These are phyloP conservation scores for Fragaria ananassa DNA, from an alignment of 306 rosid genomes.

Conservation along the genomic window DNA sequence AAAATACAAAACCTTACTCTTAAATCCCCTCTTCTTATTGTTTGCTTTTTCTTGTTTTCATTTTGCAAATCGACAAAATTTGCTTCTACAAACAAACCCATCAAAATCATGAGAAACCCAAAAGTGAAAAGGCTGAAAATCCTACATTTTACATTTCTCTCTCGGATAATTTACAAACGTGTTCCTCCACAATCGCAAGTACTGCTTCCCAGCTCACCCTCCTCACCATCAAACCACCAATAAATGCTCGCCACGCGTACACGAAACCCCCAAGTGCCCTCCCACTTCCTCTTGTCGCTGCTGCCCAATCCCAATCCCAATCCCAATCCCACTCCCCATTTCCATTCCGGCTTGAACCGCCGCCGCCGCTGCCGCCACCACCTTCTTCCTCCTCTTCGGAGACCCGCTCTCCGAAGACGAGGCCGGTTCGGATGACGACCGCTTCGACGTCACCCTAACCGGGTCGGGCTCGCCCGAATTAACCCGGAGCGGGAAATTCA, in stretches of 20 bases:
- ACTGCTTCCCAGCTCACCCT: not conserved
- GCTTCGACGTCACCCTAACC: constrained; percentile 60
- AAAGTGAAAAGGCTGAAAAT: constrained; percentile 1
- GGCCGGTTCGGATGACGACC: constrained; percentile 47
- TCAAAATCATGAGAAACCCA: not conserved
- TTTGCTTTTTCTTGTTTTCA: not conserved
- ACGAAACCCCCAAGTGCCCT: constrained; percentile 11
- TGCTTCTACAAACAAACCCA: not conserved
- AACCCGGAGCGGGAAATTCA: constrained; percentile 80
- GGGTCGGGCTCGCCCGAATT: constrained; percentile 94
- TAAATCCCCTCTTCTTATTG: not conserved
- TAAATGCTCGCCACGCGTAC: constrained; percentile 30
- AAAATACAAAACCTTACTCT: not conserved
- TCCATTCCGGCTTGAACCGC: constrained; percentile 20
- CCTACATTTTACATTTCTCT: not conserved
- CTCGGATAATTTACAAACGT: constrained; percentile 34
- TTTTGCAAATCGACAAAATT: not conserved
- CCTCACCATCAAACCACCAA: constrained; percentile 19
- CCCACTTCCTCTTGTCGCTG: constrained; percentile 27
- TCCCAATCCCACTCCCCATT: constrained; percentile 8
- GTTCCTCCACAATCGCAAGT: not conserved
- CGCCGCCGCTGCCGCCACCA: not conserved
- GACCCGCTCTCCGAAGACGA: constrained; percentile 39
- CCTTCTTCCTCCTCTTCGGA: constrained; percentile 50
- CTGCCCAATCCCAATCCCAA: constrained; percentile 10